Evolutionary conservation across 2,329 filamentous ascomycete species (phyloP).

Genomic region (Aureobasidium sp.): DNA sequence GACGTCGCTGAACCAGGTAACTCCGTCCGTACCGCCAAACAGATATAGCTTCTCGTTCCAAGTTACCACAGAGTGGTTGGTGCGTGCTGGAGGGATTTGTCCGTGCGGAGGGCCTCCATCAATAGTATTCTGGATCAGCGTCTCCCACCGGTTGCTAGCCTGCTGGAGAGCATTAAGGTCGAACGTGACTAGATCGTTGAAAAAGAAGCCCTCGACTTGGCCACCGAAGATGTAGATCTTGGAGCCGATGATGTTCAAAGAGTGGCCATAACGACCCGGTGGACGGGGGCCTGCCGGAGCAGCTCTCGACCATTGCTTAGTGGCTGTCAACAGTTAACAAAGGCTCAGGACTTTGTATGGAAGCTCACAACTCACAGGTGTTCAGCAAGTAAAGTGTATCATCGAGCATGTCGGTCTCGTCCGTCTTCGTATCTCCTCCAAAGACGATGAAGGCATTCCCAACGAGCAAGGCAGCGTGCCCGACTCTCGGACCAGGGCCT

Average conservation of each 20-base stretch:
- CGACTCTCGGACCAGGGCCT: slow-evolving; percentile 88
- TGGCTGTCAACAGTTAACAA: slow-evolving; percentile 54
- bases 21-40: slow-evolving; percentile 95
- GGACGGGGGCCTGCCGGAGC: slow-evolving; percentile 80
- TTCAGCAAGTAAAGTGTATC: slow-evolving; percentile 95
- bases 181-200: slow-evolving; percentile 94
- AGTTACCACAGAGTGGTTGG: slow-evolving; percentile 88
- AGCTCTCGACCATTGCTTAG: slow-evolving; percentile 94
- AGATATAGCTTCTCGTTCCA: slow-evolving; percentile 91
- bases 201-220: slow-evolving; percentile 94
- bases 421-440: slow-evolving; percentile 94
- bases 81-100: slow-evolving; percentile 76
- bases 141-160: slow-evolving; percentile 87
- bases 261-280: slow-evolving; percentile 89
- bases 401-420: slow-evolving; percentile 83
- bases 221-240: slow-evolving; percentile 98
- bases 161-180: slow-evolving; percentile 92
- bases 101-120: slow-evolving; percentile 53
- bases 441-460: slow-evolving; percentile 99
- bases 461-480: slow-evolving; percentile 86
- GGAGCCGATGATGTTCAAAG: slow-evolving; percentile 89
- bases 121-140: slow-evolving; percentile 71
- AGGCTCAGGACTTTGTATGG: neutral
- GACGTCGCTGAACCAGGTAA: slow-evolving; percentile 98
- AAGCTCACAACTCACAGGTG: slow-evolving; percentile 64